Percentiles rank a stretch among this genome's conserved stretches.
Conservation (phyloP, 352 stramenopile species). For the Phytophthora meadii region DNA sequence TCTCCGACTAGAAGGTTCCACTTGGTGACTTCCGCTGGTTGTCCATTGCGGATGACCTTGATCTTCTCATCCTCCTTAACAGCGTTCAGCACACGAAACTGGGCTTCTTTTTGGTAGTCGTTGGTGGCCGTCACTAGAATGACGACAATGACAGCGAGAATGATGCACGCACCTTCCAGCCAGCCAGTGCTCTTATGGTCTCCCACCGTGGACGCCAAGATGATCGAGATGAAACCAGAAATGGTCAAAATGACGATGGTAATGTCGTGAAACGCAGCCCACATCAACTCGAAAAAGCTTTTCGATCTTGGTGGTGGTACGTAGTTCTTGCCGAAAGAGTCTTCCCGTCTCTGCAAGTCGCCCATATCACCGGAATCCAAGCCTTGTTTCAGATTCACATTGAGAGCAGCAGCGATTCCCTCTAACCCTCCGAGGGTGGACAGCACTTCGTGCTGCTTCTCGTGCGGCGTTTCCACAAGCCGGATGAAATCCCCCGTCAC, state of each 20-base stretch:
- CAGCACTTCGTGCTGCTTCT: constrained; percentile 55
- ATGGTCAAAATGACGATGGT: constrained; percentile 91
- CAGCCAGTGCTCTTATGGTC: constrained; percentile 64
- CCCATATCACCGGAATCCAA: constrained; percentile 46
- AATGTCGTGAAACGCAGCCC: constrained; percentile 90
- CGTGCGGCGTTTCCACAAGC: constrained; percentile 68
- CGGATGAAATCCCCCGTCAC: constrained; percentile 65
- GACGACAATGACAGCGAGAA: constrained; percentile 89
- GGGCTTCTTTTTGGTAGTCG: constrained; percentile 92
- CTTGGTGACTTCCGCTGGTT: constrained; percentile 65
- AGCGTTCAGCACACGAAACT: constrained; percentile 86
- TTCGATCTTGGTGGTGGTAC: constrained; percentile 58
- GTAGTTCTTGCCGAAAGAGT: constrained; percentile 70
- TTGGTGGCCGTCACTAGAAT: constrained; percentile 87
- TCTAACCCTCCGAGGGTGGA: constrained; percentile 48
- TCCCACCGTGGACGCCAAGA: constrained; percentile 61
- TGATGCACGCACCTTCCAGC: constrained; percentile 91
- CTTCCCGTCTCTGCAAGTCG: constrained; percentile 49
- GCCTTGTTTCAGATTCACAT: constrained; percentile 49
- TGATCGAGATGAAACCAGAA: constrained; percentile 81
- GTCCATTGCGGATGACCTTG: constrained; percentile 76
- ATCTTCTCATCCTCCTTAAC: constrained; percentile 82
- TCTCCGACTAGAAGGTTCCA: constrained; percentile 91
- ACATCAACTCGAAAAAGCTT: constrained; percentile 82
- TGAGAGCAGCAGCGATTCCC: constrained; percentile 52